Evolutionary conservation across 176 grass and related monocot species (phyloP), one percentile per base, ranked within the genome.

Genomic region (Bothriochloa decipiens): DNA sequence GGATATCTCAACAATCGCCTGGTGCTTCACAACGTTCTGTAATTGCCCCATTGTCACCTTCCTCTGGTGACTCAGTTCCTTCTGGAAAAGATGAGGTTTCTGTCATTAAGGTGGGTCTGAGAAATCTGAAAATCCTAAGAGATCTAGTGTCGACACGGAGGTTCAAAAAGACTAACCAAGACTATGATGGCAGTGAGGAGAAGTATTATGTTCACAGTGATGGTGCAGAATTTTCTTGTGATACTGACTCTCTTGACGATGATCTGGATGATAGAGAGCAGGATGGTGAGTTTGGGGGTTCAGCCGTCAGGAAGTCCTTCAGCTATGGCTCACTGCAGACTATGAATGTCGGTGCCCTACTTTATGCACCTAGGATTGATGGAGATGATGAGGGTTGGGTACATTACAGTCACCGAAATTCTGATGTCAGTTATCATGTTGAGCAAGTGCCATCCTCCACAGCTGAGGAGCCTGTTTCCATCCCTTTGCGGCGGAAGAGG

Each of bases 261-360:
- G 92, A 95, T 77, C 70, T 94, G 7, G 86, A 86, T 65, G 88
- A 89, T 65, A 85, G 33, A 65, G 87, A 78, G 46, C 74, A 28
- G 40, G 97, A 92, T 71, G 88, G 90, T 83, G 93, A 85, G 65
- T 46, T 91, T 15, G 87, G 79, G 37, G 70, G 87, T 70, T 84
- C 85, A 62, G 81, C 80, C 7, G 79, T 96, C 22, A 95, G 96
- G 70, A 96, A 96, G 65, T 99, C 97, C 36, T 94, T 96, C 68
- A 99, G 97, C 41, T 99, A 99, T 82, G 93, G 97, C 46, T 90
- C 91, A 14, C 79, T 99, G 52, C 90, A 92, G 29, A 88, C 87
- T 81, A 88, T 92, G 52, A 96, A 99, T 80, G 77, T 92, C 33
- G 86, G 92, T 49, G 84, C 79, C 68, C 78, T 87, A 25, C 85